These are phyloP conservation scores for Candida albicans DNA, from an alignment of 1,139 yeast species.

Conservation along the genomic window DNA sequence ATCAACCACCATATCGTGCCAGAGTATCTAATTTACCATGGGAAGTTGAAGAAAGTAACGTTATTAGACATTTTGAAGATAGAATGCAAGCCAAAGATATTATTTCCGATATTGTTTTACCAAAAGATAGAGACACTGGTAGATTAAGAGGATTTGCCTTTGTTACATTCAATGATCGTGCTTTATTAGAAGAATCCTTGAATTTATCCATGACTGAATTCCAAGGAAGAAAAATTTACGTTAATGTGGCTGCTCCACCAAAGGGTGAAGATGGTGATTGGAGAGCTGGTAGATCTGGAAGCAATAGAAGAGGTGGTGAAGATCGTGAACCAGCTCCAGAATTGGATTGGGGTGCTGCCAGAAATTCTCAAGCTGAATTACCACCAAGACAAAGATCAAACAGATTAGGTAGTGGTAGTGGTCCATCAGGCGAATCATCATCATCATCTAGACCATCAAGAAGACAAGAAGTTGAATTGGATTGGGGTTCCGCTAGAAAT, in stretches of 20 bases:
- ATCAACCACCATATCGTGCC: conserved; percentile 88
- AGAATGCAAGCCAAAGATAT: conserved; percentile 52
- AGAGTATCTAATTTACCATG: conserved; percentile 84
- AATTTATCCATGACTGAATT: conserved; percentile 62
- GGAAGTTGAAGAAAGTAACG: conserved; percentile 68
- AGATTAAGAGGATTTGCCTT: conserved; percentile 86
- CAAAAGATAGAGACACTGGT: conserved; percentile 63
- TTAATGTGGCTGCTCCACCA: conserved; percentile 89
- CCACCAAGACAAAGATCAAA: conserved; percentile 43
- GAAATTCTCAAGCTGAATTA: conserved; percentile 29
- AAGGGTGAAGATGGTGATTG: conserved; percentile 50
- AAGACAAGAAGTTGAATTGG: conserved; percentile 41
- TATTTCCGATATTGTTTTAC: conserved; percentile 62
- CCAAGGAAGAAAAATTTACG: conserved; percentile 75
- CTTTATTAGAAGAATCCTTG: conserved; percentile 68
- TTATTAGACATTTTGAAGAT: conserved; percentile 67
- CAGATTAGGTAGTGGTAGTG: conserved; percentile 22
- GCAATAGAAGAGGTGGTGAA: conserved; percentile 34
- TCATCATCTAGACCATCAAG: conserved; percentile 17
- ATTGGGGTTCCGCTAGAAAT: conserved; percentile 61
- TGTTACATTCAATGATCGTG: conserved; percentile 70
- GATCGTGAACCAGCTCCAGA: conserved; percentile 42
- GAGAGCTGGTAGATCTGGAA: conserved; percentile 45
- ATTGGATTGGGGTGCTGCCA: conserved; percentile 57
- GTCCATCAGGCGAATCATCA: conserved; percentile 14